These are phyloP conservation scores for Syzygium jambos DNA, from an alignment of 345 rosid species.

Conservation along the genomic window DNA sequence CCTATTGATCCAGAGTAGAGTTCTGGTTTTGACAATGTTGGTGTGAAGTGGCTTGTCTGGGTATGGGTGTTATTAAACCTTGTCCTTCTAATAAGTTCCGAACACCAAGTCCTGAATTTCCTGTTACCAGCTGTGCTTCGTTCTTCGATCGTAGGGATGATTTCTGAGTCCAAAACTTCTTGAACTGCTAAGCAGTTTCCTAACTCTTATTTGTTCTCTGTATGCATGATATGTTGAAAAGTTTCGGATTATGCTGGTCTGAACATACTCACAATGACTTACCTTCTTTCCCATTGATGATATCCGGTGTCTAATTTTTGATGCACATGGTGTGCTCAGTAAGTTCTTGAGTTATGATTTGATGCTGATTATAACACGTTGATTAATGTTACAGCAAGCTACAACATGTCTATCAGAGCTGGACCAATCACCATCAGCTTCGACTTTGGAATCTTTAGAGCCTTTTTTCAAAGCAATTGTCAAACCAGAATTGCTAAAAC, in stretches of 20 bases:
- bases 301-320: neutral
- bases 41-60: neutral
- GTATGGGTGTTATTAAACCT: neutral
- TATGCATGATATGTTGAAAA: neutral
- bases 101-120: neutral
- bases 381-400: slow-evolving; percentile 64
- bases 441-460: slow-evolving; percentile 64
- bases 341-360: neutral
- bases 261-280: neutral
- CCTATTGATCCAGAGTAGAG: neutral
- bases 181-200: neutral
- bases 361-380: neutral
- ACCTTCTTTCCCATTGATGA: neutral
- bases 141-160: neutral
- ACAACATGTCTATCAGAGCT: slow-evolving; percentile 71
- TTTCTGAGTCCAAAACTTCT: neutral
- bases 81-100: neutral
- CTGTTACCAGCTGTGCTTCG: neutral
- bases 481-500: slow-evolving; percentile 70
- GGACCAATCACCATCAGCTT: slow-evolving; percentile 70
- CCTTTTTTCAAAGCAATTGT: slow-evolving; percentile 78
- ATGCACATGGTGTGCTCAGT: neutral
- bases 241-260: neutral
- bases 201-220: neutral
- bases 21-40: neutral